Conservation (phyloP, 164 flowering plant genomes). For the Umbellularia californica region DNA sequence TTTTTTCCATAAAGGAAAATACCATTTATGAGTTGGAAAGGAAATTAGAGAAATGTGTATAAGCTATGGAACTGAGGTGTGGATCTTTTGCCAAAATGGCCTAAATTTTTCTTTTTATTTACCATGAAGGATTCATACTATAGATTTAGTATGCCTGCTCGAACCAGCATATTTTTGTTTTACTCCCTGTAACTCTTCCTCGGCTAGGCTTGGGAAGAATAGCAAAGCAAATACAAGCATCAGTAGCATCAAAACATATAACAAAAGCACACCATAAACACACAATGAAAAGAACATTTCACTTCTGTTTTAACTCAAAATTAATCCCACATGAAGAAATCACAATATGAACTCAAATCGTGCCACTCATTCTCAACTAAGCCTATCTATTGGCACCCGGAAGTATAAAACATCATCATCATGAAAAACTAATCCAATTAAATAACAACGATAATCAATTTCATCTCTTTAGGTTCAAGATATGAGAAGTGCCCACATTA, state of each 20-base stretch:
- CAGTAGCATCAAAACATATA: neutral
- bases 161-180: conserved; percentile 1
- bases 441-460: no score
- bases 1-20: no score
- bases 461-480: neutral
- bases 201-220: conserved; percentile 2
- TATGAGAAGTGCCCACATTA: neutral
- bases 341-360: neutral
- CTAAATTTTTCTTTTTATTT: neutral
- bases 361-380: neutral
- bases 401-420: neutral
- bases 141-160: neutral
- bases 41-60: neutral
- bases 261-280: neutral
- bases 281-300: neutral
- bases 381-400: neutral
- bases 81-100: neutral
- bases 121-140: neutral
- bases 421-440: neutral
- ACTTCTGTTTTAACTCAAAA: neutral
- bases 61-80: neutral
- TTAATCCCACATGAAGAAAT: neutral
- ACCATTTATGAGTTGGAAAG: neutral
- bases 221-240: neutral
- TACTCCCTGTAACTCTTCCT: conserved; percentile 5